Conservation (phyloP, 768 basidiomycete species). For the Boletus eberwhitei region DNA sequence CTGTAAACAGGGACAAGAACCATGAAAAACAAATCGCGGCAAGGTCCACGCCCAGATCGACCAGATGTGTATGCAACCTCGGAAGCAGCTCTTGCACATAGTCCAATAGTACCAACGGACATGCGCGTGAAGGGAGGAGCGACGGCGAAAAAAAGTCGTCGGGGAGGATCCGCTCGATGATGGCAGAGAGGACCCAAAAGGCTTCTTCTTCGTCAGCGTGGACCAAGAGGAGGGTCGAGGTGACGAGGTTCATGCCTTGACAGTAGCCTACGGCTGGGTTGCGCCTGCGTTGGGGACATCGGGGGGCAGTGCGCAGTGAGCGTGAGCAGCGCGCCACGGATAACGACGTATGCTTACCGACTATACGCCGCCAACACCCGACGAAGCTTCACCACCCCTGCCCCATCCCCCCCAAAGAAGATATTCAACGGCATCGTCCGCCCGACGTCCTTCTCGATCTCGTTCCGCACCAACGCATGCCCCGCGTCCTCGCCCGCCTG, state of each 20-base stretch:
- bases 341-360: slow-evolving; percentile 49
- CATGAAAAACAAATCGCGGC: slow-evolving; percentile 97
- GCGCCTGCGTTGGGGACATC: slow-evolving; percentile 48
- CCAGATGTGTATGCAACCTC: slow-evolving; percentile 71
- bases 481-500: slow-evolving; percentile 42
- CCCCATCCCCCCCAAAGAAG: slow-evolving; percentile 96
- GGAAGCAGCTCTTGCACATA: slow-evolving; percentile 79
- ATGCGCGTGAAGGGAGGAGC: slow-evolving; percentile 88
- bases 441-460: slow-evolving; percentile 96
- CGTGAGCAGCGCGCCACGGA: background rate
- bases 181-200: slow-evolving; percentile 89
- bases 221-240: slow-evolving; percentile 89
- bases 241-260: slow-evolving; percentile 94
- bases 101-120: slow-evolving; percentile 86
- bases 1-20: slow-evolving; percentile 95
- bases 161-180: slow-evolving; percentile 86
- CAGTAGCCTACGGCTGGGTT: slow-evolving; percentile 93
- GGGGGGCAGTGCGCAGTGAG: background rate
- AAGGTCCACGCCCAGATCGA: slow-evolving; percentile 81
- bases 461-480: slow-evolving; percentile 51
- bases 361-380: slow-evolving; percentile 91
- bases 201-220: slow-evolving; percentile 96
- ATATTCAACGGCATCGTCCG: slow-evolving; percentile 91
- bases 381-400: slow-evolving; percentile 87
- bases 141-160: slow-evolving; percentile 93